A percentile compares a stretch with the other conserved stretches of the same genome.
phyloP scores from a whole-genome alignment of 164 flowering plant species.

The Amborella trichopoda region DNA sequence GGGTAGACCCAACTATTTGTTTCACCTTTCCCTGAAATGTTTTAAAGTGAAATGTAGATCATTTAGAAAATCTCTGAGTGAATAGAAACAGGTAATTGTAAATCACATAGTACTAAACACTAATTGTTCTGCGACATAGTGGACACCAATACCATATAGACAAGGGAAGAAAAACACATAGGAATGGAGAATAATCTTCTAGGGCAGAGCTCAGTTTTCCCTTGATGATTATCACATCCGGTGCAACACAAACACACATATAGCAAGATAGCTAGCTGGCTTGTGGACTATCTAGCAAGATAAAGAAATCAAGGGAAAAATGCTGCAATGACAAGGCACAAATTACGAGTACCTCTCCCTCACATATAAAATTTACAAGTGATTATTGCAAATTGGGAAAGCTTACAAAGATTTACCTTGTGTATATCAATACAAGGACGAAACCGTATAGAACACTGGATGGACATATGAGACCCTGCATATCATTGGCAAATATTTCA shows the following conservation, averaged over 20 bases:
- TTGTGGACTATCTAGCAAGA: not conserved
- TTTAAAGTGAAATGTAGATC: slow-evolving; percentile 4
- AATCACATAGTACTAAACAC: not conserved
- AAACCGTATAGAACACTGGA: slow-evolving; percentile 49
- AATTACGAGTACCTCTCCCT: not conserved
- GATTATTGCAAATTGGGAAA: not conserved
- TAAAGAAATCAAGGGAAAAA: not conserved
- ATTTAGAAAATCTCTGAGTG: not conserved
- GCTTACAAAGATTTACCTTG: slow-evolving; percentile 34
- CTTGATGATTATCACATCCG: not conserved
- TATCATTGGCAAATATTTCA: no score
- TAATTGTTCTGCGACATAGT: not conserved
- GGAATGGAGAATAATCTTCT: not conserved
- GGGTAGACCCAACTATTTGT: slow-evolving; percentile 97
- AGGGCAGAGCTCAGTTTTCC: not conserved
- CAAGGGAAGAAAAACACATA: not conserved
- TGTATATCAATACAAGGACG: slow-evolving; percentile 98
- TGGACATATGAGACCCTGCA: no score
- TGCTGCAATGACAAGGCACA: not conserved
- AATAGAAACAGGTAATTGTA: not conserved
- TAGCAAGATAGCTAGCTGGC: not conserved
- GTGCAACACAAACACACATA: not conserved
- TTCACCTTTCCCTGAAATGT: slow-evolving; percentile 86
- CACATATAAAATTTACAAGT: not conserved
- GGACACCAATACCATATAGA: not conserved